Percentiles rank a stretch among this genome's conserved stretches.
Evolutionary conservation across 1,284 basidiomycete genomes (phyloP).

Genomic region (Boletellus sp.): DNA sequence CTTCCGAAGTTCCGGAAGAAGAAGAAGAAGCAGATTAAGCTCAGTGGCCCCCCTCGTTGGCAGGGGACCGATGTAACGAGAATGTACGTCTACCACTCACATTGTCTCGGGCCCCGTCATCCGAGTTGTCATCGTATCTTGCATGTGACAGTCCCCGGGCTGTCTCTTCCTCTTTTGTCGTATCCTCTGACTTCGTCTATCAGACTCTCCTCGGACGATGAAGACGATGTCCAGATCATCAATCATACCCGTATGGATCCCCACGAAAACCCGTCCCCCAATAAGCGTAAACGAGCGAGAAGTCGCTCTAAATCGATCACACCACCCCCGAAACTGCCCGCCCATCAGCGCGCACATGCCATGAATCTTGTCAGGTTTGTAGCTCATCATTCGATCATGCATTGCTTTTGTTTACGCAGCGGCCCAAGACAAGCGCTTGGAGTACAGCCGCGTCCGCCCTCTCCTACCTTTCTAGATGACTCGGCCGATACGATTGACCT

Average conservation of each 20-base stretch:
- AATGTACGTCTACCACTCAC: constrained; percentile 25
- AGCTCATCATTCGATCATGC: not conserved
- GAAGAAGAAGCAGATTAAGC: constrained; percentile 37
- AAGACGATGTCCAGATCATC: constrained; percentile 39
- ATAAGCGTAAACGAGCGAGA: constrained; percentile 44
- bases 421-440: constrained; percentile 45
- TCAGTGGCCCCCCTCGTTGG: constrained; percentile 36
- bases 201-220: constrained; percentile 47
- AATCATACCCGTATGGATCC: constrained; percentile 29
- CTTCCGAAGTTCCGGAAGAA: constrained; percentile 35
- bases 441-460: constrained; percentile 37
- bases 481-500: constrained; percentile 47
- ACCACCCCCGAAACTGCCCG: constrained; percentile 60
- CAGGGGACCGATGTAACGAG: constrained; percentile 26
- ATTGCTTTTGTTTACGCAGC: constrained; percentile 12
- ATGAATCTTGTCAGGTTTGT: constrained; percentile 56
- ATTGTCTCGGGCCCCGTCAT: not conserved
- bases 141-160: too few relatives aligned
- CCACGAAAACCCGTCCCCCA: constrained; percentile 12
- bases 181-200: constrained; percentile 10
- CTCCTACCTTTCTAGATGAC: constrained; percentile 47
- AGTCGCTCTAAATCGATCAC: constrained; percentile 69
- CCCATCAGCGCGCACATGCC: constrained; percentile 49
- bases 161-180: not conserved
- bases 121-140: not conserved